These are phyloP conservation scores for Misopates orontium DNA, from an alignment of 257 asterid genomes.

Conservation along the genomic window DNA sequence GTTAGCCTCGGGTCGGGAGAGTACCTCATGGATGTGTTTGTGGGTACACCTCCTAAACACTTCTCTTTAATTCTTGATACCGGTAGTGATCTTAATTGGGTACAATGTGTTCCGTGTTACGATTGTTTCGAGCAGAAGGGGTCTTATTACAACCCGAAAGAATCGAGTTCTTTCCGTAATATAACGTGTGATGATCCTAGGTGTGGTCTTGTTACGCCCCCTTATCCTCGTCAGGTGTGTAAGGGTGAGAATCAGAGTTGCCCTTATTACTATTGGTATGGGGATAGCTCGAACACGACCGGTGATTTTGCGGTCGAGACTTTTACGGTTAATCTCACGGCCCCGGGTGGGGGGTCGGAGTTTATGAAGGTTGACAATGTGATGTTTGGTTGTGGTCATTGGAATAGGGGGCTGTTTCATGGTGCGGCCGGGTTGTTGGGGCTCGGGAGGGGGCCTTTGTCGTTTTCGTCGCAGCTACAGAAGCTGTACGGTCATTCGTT, in stretches of 20 bases:
- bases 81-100: constrained; percentile 95
- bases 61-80: constrained; percentile 83
- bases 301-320: constrained; percentile 85
- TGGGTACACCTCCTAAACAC: constrained; percentile 90
- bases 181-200: constrained; percentile 69
- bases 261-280: constrained; percentile 94
- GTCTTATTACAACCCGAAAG: constrained; percentile 59
- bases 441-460: constrained; percentile 75
- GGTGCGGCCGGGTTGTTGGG: constrained; percentile 95
- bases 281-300: constrained; percentile 87
- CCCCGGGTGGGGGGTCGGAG: constrained; percentile 42
- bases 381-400: constrained; percentile 96
- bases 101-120: constrained; percentile 81
- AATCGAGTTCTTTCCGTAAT: constrained; percentile 54
- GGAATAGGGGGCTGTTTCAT: constrained; percentile 91
- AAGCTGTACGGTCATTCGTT: constrained; percentile 69
- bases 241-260: constrained; percentile 49
- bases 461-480: constrained; percentile 83
- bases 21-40: constrained; percentile 82
- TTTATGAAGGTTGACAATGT: constrained; percentile 68
- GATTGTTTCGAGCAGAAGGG: constrained; percentile 90
- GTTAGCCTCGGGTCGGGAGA: constrained; percentile 64
- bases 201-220: constrained; percentile 73
- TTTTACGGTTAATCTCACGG: constrained; percentile 78
- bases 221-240: constrained; percentile 66